phyloP scores from a whole-genome alignment of 768 basidiomycete species.

The Mycena polygramma region DNA sequence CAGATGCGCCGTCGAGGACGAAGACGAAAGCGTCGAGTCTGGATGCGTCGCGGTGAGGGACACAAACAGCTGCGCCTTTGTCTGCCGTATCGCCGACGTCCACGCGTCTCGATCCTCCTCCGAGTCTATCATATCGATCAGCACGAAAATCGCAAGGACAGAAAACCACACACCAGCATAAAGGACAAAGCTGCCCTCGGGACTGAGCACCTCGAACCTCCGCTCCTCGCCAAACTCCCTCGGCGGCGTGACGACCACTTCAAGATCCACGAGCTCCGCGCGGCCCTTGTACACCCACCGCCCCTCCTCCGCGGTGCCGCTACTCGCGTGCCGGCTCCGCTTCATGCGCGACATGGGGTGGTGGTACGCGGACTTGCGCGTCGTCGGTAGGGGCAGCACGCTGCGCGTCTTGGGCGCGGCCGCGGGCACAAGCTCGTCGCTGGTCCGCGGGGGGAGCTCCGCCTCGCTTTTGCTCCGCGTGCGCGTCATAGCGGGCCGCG shows the following conservation, averaged over 20 bases:
- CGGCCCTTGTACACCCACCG: conserved; percentile 82
- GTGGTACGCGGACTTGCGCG: conserved; percentile 42
- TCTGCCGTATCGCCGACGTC: conserved; percentile 74
- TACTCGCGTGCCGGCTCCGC: conserved; percentile 46
- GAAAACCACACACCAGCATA: conserved; percentile 67
- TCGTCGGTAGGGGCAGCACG: conserved; percentile 38
- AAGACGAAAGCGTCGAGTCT: conserved; percentile 86
- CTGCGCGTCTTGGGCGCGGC: conserved; percentile 1
- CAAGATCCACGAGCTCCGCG: conserved; percentile 78
- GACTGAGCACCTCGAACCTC: conserved; percentile 81
- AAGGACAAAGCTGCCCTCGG: conserved; percentile 81
- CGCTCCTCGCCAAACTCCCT: conserved; percentile 65
- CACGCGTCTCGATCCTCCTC: conserved; percentile 74
- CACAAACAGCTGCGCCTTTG: conserved; percentile 78
- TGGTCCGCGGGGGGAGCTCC: conserved; percentile 55
- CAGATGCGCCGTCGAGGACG: conserved; percentile 80
- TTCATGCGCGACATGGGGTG: conserved; percentile 36
- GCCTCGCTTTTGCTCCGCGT: conserved; percentile 73
- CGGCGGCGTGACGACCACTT: conserved; percentile 71
- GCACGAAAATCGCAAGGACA: conserved; percentile 7
- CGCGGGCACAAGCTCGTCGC: conserved; percentile 26
- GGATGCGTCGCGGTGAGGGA: conserved; percentile 80
- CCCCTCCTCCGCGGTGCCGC: conserved; percentile 61
- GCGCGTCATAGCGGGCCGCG: conserved; percentile 53
- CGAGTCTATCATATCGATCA: conserved; percentile 51